Conservation (phyloP, 371 early-diverging fungal genomes). For the Mucor saturninus region DNA sequence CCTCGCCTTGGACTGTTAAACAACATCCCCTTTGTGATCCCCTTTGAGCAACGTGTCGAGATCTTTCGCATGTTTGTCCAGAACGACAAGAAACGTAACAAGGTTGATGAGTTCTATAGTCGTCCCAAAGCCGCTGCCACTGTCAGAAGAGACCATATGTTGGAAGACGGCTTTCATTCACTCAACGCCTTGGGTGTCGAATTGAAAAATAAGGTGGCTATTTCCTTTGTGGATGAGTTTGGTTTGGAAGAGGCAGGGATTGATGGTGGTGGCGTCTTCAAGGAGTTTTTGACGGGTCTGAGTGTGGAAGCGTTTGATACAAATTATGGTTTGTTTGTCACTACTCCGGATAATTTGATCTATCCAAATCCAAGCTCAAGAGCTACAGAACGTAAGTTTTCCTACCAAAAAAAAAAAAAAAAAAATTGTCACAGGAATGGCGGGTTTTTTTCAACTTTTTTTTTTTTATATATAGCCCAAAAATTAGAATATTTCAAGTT, state of each 20-base stretch:
- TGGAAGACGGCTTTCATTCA: conserved; percentile 86
- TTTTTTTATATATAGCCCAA: conserved; percentile 38
- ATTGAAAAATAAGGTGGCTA: conserved; percentile 80
- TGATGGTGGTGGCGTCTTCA: conserved; percentile 90
- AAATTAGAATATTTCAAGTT: conserved; percentile 82
- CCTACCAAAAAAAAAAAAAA: too few species aligned
- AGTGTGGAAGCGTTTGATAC: conserved; percentile 85
- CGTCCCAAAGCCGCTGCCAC: conserved; percentile 31
- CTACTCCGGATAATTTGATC: conserved; percentile 76
- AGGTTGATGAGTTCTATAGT: conserved; percentile 31
- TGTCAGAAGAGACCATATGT: conserved; percentile 79
- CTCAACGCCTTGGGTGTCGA: conserved; percentile 61
- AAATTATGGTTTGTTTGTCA: conserved; percentile 78
- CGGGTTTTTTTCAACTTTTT: neutral
- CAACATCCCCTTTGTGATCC: conserved; percentile 89
- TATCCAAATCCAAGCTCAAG: conserved; percentile 79
- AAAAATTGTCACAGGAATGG: neutral
- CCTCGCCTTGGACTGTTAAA: conserved; percentile 77
- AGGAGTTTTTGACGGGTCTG: conserved; percentile 81
- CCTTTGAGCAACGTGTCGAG: conserved; percentile 85
- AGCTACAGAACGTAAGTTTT: conserved; percentile 54
- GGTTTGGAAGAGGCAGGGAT: conserved; percentile 92
- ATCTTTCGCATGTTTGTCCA: conserved; percentile 83
- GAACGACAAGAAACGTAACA: conserved; percentile 62
- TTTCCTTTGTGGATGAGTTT: conserved; percentile 85